These are phyloP conservation scores for Acanthamoeba castellanii DNA, from an alignment of 208 protist species.

Conservation along the genomic window DNA sequence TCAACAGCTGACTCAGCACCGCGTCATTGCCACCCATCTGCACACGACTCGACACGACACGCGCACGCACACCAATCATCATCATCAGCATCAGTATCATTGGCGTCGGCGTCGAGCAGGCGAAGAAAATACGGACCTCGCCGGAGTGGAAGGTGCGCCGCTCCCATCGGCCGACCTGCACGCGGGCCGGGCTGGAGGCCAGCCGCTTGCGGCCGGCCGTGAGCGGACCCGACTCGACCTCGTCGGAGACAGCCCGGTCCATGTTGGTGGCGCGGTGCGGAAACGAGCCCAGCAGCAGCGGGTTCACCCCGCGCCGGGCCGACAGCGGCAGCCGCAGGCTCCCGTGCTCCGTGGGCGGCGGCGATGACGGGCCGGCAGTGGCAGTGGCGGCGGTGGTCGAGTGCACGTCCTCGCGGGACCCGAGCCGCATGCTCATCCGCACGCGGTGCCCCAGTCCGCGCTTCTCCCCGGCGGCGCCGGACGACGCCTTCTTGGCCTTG, in stretches of 20 bases:
- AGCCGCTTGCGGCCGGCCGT: neutral
- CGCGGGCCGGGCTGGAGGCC: neutral
- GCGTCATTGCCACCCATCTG: slow-evolving; percentile 33
- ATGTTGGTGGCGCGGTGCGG: neutral
- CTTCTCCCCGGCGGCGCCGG: slow-evolving; percentile 3
- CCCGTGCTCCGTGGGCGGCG: neutral
- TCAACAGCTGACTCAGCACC: slow-evolving; percentile 22
- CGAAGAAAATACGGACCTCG: neutral
- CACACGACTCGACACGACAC: neutral
- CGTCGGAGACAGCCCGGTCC: neutral
- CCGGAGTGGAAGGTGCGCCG: slow-evolving; percentile 25
- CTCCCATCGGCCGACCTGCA: slow-evolving; percentile 19
- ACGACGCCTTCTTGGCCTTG: neutral
- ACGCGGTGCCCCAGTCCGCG: neutral
- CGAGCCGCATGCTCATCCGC: slow-evolving; percentile 10
- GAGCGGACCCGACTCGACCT: neutral
- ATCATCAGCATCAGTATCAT: neutral
- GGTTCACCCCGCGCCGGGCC: neutral
- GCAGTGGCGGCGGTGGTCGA: neutral
- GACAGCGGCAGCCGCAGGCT: neutral
- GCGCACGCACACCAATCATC: neutral
- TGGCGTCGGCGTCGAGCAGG: too few relatives aligned
- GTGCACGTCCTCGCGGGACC: neutral
- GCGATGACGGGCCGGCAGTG: neutral
- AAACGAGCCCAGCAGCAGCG: neutral